These are phyloP conservation scores for Pseudomonodictys pantanalensis DNA, from an alignment of 495 filamentous ascomycete species.

Conservation along the genomic window DNA sequence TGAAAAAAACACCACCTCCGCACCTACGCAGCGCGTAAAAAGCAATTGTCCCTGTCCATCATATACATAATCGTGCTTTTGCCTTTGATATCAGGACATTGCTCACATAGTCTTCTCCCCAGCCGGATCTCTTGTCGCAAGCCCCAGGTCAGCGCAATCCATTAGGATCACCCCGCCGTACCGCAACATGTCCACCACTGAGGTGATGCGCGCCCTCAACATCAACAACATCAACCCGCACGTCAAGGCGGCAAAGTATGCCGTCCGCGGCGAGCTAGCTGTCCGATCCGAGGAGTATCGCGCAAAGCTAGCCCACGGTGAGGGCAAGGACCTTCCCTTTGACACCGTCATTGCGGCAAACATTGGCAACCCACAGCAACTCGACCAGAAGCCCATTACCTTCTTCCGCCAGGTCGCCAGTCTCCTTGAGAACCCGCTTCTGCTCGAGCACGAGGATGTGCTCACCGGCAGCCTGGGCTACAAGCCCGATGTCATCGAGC, in stretches of 20 bases:
- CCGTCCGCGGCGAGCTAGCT: conserved; percentile 92
- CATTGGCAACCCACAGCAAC: conserved; percentile 97
- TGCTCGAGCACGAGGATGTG: conserved; percentile 74
- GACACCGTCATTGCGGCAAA: conserved; percentile 90
- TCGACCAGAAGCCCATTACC: conserved; percentile 97
- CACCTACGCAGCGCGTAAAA: conserved; percentile 18
- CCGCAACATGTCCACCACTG: conserved; percentile 58
- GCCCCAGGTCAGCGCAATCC: not conserved
- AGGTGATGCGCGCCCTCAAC: conserved; percentile 60
- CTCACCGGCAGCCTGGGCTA: conserved; percentile 68
- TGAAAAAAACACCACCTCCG: conserved; percentile 28
- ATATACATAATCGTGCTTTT: conserved; percentile 10
- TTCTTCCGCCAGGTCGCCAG: conserved; percentile 98
- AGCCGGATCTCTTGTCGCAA: not conserved
- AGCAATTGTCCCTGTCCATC: conserved; percentile 16
- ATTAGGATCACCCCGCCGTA: not conserved
- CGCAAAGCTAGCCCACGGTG: conserved; percentile 57
- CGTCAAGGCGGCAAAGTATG: conserved; percentile 83
- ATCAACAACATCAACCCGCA: conserved; percentile 89
- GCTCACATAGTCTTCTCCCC: conserved; percentile 5
- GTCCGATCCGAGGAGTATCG: conserved; percentile 87
- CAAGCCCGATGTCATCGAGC: conserved; percentile 80
- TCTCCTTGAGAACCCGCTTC: conserved; percentile 81
- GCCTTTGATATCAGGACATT: not conserved
- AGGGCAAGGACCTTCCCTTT: conserved; percentile 71